Conservation (phyloP, 2,329 filamentous ascomycete genomes). For the Phaeosphaeria sp. region DNA sequence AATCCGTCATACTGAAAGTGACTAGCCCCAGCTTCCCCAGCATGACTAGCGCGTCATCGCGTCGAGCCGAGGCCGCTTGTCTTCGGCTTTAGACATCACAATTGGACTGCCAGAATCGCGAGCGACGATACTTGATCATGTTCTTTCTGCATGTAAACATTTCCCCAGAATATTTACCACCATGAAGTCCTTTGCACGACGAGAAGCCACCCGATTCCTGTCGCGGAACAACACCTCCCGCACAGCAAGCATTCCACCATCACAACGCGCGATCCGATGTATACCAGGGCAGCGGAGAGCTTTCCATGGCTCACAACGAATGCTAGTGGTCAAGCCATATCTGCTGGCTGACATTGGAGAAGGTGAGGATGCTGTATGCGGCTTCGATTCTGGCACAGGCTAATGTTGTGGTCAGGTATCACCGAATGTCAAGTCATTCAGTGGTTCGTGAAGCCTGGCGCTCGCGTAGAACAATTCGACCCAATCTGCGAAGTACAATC, state of each 20-base stretch:
- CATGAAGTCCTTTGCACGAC: slow-evolving; percentile 42
- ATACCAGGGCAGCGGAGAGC: slow-evolving; percentile 43
- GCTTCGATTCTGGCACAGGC: neutral
- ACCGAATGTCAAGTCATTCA: slow-evolving; percentile 99
- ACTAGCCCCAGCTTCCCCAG: slow-evolving; percentile 22
- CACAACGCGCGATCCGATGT: slow-evolving; percentile 25
- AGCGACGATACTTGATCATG: slow-evolving; percentile 32
- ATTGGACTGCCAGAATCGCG: slow-evolving; percentile 19
- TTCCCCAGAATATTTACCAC: slow-evolving; percentile 16
- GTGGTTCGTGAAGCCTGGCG: slow-evolving; percentile 98
- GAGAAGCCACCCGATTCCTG: slow-evolving; percentile 39
- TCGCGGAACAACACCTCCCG: slow-evolving; percentile 26
- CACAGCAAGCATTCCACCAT: slow-evolving; percentile 31
- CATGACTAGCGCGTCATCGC: slow-evolving; percentile 20
- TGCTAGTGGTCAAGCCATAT: slow-evolving; percentile 74
- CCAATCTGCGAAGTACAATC: slow-evolving; percentile 98
- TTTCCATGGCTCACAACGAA: slow-evolving; percentile 44
- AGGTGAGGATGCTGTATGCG: slow-evolving; percentile 57
- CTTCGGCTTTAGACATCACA: slow-evolving; percentile 26
- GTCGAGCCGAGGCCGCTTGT: slow-evolving; percentile 19
- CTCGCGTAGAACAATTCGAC: slow-evolving; percentile 96
- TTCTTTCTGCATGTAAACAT: slow-evolving; percentile 20
- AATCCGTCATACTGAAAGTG: slow-evolving; percentile 9
- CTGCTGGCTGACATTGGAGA: slow-evolving; percentile 86
- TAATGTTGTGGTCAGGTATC: slow-evolving; percentile 69